A percentile compares a stretch with the other conserved stretches of the same genome.
Conservation (phyloP, 2,329 filamentous ascomycete species). For the Xylariales sp. region DNA sequence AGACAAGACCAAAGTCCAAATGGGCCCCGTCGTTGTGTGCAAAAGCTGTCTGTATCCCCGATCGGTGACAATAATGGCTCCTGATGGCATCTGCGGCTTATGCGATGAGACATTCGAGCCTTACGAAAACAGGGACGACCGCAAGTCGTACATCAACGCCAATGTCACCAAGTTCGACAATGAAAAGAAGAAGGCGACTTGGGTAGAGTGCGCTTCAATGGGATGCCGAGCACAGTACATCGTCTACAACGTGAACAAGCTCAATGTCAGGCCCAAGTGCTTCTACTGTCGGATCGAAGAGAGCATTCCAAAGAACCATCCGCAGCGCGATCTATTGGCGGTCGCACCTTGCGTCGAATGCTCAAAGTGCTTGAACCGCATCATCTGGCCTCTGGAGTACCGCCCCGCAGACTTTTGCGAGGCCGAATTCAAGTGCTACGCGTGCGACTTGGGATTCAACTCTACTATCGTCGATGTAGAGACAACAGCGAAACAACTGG, state of each 20-base stretch:
- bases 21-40: constrained; percentile 40
- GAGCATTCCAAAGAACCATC: neutral
- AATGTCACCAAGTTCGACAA: constrained; percentile 27
- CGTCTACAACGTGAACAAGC: constrained; percentile 35
- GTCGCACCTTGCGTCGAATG: constrained; percentile 40
- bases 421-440: constrained; percentile 33
- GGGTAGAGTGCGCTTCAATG: constrained; percentile 42
- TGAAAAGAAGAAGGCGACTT: constrained; percentile 28
- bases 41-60: constrained; percentile 37
- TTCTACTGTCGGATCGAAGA: constrained; percentile 37
- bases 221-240: constrained; percentile 45
- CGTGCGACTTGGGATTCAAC: constrained; percentile 29
- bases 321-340: constrained; percentile 7
- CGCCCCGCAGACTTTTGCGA: constrained; percentile 28
- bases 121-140: constrained; percentile 14
- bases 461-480: constrained; percentile 31
- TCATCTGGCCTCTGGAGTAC: constrained; percentile 43
- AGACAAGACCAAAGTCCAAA: constrained; percentile 32
- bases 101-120: constrained; percentile 10
- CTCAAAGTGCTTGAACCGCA: constrained; percentile 35
- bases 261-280: constrained; percentile 44
- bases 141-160: constrained; percentile 14
- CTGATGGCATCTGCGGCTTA: constrained; percentile 29
- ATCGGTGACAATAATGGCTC: constrained; percentile 45
- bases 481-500: constrained; percentile 31